phyloP scores from a whole-genome alignment of 202 grass and related monocot species.

The Digitaria exilis region DNA sequence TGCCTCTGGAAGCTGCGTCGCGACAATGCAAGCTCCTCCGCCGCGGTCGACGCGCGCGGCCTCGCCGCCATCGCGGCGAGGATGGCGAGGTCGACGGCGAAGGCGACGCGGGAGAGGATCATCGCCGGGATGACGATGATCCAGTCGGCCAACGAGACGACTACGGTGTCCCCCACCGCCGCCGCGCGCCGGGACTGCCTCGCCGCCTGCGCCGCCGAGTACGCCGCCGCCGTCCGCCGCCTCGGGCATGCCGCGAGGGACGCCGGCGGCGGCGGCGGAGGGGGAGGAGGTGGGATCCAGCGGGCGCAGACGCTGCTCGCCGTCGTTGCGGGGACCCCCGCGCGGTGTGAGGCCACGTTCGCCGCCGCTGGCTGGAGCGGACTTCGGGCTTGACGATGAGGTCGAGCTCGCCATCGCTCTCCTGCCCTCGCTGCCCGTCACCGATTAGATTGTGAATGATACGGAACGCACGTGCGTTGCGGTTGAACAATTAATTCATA shows the following conservation, averaged over 20 bases:
- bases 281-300: no score
- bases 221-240: constrained; percentile 29
- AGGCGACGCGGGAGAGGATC: constrained; percentile 28
- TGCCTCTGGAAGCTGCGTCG: constrained; percentile 35
- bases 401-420: constrained; percentile 9
- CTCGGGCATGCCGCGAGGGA: constrained; percentile 17
- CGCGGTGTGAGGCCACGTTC: constrained; percentile 30
- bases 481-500: neutral
- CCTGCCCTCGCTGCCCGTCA: neutral
- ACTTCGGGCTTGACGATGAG: neutral
- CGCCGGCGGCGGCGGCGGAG: neutral
- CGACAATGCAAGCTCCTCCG: neutral
- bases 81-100: neutral
- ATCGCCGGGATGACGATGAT: constrained; percentile 28
- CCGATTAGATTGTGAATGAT: neutral
- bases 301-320: constrained; percentile 11
- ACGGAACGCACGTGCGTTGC: neutral
- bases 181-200: neutral
- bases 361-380: neutral
- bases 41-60: constrained; percentile 2
- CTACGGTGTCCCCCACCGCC: no score
- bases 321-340: neutral
- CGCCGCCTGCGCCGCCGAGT: constrained; percentile 23
- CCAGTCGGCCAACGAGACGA: constrained; percentile 33
- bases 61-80: constrained; percentile 30